A percentile compares a stretch with the other conserved stretches of the same genome.
Evolutionary conservation across 2,329 filamentous ascomycete genomes (phyloP).

Genomic region (Xylariaceae sp.): DNA sequence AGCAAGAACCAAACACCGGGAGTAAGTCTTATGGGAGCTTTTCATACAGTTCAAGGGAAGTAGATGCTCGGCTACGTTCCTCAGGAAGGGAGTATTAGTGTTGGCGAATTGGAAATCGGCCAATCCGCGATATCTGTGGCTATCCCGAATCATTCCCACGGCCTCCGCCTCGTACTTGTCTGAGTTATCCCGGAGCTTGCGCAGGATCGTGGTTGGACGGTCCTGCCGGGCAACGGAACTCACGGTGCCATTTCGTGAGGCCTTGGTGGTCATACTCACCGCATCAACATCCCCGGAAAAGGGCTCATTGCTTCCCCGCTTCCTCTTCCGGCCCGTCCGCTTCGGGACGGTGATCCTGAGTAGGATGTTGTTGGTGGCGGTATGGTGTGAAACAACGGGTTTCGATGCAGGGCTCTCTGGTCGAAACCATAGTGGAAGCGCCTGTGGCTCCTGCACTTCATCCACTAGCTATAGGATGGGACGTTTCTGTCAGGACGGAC

Average conservation of each 20-base stretch:
- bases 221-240: constrained; percentile 46
- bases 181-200: constrained; percentile 65
- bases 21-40: not conserved
- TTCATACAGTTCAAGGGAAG: constrained; percentile 62
- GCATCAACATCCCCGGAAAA: constrained; percentile 47
- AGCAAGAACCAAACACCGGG: constrained; percentile 13
- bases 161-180: constrained; percentile 62
- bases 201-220: constrained; percentile 50
- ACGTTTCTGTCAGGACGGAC: constrained; percentile 8
- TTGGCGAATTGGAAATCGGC: constrained; percentile 84
- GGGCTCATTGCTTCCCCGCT: constrained; percentile 66
- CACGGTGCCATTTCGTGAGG: constrained; percentile 29
- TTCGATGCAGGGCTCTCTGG: constrained; percentile 74
- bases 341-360: constrained; percentile 83
- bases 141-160: constrained; percentile 68
- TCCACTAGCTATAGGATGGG: constrained; percentile 24
- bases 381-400: constrained; percentile 70
- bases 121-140: constrained; percentile 78
- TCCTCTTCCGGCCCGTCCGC: constrained; percentile 79
- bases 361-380: constrained; percentile 74
- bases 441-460: constrained; percentile 37
- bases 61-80: constrained; percentile 64
- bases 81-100: constrained; percentile 62
- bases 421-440: constrained; percentile 67
- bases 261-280: constrained; percentile 22